Base-by-base conservation (phyloP, 148 eudicot species). In the Oxyria digyna region DNA sequence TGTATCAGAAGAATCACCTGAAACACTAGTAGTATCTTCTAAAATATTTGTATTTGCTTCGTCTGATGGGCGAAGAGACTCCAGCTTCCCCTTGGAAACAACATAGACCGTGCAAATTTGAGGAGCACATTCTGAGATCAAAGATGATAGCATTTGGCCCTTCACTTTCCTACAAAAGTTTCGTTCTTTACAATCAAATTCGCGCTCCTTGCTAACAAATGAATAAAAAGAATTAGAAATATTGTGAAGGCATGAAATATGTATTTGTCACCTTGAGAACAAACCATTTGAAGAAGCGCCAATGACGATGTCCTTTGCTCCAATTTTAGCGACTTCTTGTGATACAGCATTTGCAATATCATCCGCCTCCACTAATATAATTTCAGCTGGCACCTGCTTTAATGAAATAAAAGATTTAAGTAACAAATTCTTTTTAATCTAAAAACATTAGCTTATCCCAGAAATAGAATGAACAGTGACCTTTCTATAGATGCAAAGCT, bases 61-160 rank as follows among this genome's bases (percentile, higher is more conserved):
- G 74, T 83, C 81, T 64, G 95, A 82, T 31, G 98, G 90, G 21
- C 91, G 87, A 69, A 90, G 37, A 4, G 88, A 81, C 75, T 86
- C 84, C 71, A 93, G 68, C 78, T 86, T 90, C 49, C 98, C 98
- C 76, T 85, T 89, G 42, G 87, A 80, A 72, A 93, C 81, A 64
- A 80, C 95, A 80, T 87, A 93, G 20, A 93, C 87, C 0, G 92
- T 86, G 75, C 98, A 90, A 76, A 82, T 83, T 31, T 74, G 69
- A 42, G 98, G 96, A 37, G 85, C 26, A 59, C 65, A 74, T 65
- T 84, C 87, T 62, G 98, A 81, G 68, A 93, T 86, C 74, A 71
- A 74, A 4, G 87, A 81, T 8, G 98, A 90, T 63, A 90, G 72
- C 33, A 69, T 75, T 55, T 67, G 83, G 48, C 87, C 88, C 82